These are phyloP conservation scores for Penicillium alfredii DNA, from an alignment of 495 filamentous ascomycete genomes.

Conservation along the genomic window DNA sequence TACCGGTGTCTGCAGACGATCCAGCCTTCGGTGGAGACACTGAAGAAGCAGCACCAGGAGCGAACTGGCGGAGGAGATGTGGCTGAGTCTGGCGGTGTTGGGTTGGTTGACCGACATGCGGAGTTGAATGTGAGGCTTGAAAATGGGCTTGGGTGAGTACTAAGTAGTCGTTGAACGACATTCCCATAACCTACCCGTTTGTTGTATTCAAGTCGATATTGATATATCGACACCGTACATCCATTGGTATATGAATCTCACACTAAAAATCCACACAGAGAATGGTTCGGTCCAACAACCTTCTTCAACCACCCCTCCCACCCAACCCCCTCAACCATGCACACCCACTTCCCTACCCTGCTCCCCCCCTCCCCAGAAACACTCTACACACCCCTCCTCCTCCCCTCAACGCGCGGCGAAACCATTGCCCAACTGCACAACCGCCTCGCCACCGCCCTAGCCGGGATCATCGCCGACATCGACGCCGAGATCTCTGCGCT, in stretches of 20 bases:
- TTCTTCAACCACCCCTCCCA: slow-evolving; percentile 80
- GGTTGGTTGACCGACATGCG: slow-evolving; percentile 15
- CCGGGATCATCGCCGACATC: slow-evolving; percentile 61
- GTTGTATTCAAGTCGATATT: too few species aligned
- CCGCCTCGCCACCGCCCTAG: slow-evolving; percentile 64
- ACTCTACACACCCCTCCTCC: slow-evolving; percentile 51
- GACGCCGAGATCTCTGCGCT: slow-evolving; percentile 50
- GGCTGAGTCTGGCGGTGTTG: background rate
- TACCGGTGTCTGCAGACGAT: slow-evolving; percentile 92
- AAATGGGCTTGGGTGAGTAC: slow-evolving; percentile 61
- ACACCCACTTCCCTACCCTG: slow-evolving; percentile 56
- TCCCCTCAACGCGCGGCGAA: slow-evolving; percentile 69
- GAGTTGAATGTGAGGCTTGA: slow-evolving; percentile 58
- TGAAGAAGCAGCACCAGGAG: slow-evolving; percentile 31
- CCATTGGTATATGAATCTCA: too few species aligned
- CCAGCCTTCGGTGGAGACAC: slow-evolving; percentile 54
- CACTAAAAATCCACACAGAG: slow-evolving; percentile 38
- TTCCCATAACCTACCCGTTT: too few species aligned
- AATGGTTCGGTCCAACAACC: slow-evolving; percentile 75
- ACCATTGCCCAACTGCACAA: slow-evolving; percentile 71
- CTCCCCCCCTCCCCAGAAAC: slow-evolving; percentile 37
- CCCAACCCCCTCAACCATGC: slow-evolving; percentile 52
- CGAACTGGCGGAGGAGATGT: too few species aligned
- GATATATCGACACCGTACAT: too few species aligned
- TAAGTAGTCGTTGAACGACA: too few species aligned